Evolutionary conservation across 495 filamentous ascomycete species (phyloP), one percentile per base, ranked within the genome.

Genomic region (Pyronema domesticum): DNA sequence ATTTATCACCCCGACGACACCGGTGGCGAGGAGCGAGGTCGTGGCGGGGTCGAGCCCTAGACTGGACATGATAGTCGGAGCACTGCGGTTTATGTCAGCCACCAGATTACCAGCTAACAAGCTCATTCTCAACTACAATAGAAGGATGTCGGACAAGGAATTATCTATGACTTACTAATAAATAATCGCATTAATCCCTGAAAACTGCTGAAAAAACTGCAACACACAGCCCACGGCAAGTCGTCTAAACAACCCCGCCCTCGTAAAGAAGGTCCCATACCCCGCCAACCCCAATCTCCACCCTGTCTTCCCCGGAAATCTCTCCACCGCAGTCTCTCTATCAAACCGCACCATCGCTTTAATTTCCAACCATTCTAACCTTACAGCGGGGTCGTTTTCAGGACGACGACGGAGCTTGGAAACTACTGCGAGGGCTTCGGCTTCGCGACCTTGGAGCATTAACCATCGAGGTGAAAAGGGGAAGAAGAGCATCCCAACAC

Each of bases 401-500:
- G 73, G 54, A 2, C 82, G 71, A 9, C 73, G 73, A 10, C 86
- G 81, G 6, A 94, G 76, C 46, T 54, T 73, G 0, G 83, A 76
- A 9, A 91, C 73, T 0, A 84, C 77, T n/a, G 66, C 68, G 33
- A 79, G 75, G 0, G 82, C 82, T 55, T 89, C 83, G 0, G 74
- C 74, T 61, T 86, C 81, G 23, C 83, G 81, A 40, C 74, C 71
- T 58, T 85, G 81, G 67, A 87, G 81, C 15, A 84, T 65, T 0
- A 89, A 70, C 85, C 85, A 88, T 57, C 85, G 76, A 0, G 85
- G 85, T 0, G 84, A 86, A 67, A 85, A 85, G 1, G 84, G 85
- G 77, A 91, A 76, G 66, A 85, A 86, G 19, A 82, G 56, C 71
- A 87, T 87, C n/a, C 85, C 83, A 18, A 73, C 60, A 18, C 80